These are phyloP conservation scores for Flaveria ramosissima DNA, from an alignment of 129 eudicot genomes.

Conservation along the genomic window DNA sequence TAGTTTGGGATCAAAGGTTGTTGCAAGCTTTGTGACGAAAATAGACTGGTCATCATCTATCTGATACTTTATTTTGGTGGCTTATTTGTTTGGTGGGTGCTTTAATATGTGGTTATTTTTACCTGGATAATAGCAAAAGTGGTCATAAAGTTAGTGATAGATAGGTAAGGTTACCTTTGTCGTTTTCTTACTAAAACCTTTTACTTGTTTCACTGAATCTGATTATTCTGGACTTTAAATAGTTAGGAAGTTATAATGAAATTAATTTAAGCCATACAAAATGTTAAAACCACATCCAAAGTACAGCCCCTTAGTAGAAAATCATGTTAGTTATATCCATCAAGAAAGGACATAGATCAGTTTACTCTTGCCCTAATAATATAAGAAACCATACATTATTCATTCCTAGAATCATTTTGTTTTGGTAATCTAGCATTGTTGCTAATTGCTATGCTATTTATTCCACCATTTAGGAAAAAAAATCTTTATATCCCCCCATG, in stretches of 20 bases:
- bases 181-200: neutral
- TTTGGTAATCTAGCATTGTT: conserved; percentile 6
- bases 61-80: conserved; percentile 9
- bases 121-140: neutral
- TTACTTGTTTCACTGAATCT: conserved; percentile 6
- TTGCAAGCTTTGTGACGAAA: too few relatives aligned
- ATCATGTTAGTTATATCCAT: neutral
- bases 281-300: neutral
- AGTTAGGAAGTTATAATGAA: neutral
- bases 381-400: neutral
- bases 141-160: conserved; percentile 2
- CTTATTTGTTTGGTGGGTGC: conserved; percentile 5
- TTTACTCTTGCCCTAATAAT: neutral
- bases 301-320: neutral
- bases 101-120: neutral
- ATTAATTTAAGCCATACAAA: neutral
- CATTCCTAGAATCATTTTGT: neutral
- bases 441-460: conserved; percentile 8
- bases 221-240: neutral
- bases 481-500: neutral
- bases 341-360: conserved; percentile 19
- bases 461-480: neutral
- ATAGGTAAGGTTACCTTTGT: neutral
- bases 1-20: conserved; percentile 7
- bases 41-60: neutral